phyloP scores from a whole-genome alignment of 495 filamentous ascomycete genomes.

The Darksidea phi region DNA sequence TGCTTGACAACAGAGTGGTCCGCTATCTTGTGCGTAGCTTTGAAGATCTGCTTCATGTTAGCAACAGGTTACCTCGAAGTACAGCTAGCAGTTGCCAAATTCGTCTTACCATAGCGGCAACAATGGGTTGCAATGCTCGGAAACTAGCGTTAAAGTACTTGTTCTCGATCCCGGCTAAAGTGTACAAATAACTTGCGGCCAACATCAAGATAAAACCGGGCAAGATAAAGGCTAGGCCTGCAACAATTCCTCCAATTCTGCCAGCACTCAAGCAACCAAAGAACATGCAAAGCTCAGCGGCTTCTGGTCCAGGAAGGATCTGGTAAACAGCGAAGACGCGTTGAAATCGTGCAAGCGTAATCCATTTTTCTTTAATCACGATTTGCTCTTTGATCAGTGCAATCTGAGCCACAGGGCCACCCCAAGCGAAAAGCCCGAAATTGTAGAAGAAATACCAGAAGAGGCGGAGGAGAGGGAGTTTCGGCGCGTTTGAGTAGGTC shows the following conservation, averaged over 20 bases:
- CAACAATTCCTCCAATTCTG: slow-evolving; percentile 42
- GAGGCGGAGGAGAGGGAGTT: slow-evolving; percentile 34
- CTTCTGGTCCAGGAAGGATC: slow-evolving; percentile 44
- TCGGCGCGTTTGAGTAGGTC: slow-evolving; percentile 39
- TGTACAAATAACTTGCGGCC: slow-evolving; percentile 41
- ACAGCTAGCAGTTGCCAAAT: too few relatives aligned
- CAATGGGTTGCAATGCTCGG: slow-evolving; percentile 43
- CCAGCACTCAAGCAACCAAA: slow-evolving; percentile 44
- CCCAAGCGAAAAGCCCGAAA: slow-evolving; percentile 46
- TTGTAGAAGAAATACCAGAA: slow-evolving; percentile 48
- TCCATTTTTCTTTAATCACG: slow-evolving; percentile 45
- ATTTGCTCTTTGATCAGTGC: slow-evolving; percentile 43
- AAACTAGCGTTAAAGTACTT: slow-evolving; percentile 43
- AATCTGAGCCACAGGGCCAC: slow-evolving; percentile 46
- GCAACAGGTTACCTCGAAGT: background rate
- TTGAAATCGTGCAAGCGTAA: slow-evolving; percentile 42
- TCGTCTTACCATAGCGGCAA: slow-evolving; percentile 42
- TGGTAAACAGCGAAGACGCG: slow-evolving; percentile 46
- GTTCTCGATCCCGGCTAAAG: slow-evolving; percentile 40
- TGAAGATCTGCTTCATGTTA: slow-evolving; percentile 36
- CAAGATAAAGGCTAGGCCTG: slow-evolving; percentile 42
- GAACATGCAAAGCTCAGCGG: slow-evolving; percentile 46
- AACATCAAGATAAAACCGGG: slow-evolving; percentile 45
- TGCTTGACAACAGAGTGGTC: slow-evolving; percentile 40
- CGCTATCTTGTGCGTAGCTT: slow-evolving; percentile 42